Evolutionary conservation across 2,329 filamentous ascomycete genomes (phyloP).

Genomic region (Cordyceps javanica): DNA sequence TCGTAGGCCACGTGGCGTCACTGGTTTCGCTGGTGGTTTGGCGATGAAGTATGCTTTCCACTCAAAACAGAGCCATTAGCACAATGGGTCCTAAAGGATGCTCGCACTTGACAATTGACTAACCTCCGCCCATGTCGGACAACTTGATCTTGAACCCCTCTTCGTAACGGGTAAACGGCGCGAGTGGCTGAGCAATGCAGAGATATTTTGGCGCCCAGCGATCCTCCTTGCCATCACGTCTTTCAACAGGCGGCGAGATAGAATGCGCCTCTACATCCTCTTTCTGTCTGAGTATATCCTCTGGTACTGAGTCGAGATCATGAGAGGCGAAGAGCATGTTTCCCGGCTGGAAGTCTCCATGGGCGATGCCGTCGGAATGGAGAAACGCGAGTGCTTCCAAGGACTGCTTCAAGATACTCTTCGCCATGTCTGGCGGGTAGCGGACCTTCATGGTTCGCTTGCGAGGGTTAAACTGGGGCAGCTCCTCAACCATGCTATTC

Average conservation of each 20-base stretch:
- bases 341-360: conserved; percentile 34
- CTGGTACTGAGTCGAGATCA: conserved; percentile 21
- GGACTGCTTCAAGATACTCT: conserved; percentile 33
- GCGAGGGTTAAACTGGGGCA: conserved; percentile 26
- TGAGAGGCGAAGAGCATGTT: conserved; percentile 31
- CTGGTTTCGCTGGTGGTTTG: conserved; percentile 19
- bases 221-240: conserved; percentile 26
- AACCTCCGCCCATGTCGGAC: conserved; percentile 25
- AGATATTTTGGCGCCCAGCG: conserved; percentile 25
- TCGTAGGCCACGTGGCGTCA: conserved; percentile 22
- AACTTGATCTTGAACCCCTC: conserved; percentile 25
- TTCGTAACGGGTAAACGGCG: conserved; percentile 17
- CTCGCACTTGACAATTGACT: conserved; percentile 15
- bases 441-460: conserved; percentile 22
- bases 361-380: conserved; percentile 32
- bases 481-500: conserved; percentile 30
- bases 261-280: conserved; percentile 18
- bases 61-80: not conserved
- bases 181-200: conserved; percentile 22
- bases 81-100: not conserved
- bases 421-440: conserved; percentile 35
- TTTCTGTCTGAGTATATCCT: conserved; percentile 20
- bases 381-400: conserved; percentile 31
- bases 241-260: conserved; percentile 22
- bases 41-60: conserved; percentile 21